Base-by-base conservation (phyloP, 2,329 filamentous ascomycete genomes). In the Penicillium psychrosexuale region DNA sequence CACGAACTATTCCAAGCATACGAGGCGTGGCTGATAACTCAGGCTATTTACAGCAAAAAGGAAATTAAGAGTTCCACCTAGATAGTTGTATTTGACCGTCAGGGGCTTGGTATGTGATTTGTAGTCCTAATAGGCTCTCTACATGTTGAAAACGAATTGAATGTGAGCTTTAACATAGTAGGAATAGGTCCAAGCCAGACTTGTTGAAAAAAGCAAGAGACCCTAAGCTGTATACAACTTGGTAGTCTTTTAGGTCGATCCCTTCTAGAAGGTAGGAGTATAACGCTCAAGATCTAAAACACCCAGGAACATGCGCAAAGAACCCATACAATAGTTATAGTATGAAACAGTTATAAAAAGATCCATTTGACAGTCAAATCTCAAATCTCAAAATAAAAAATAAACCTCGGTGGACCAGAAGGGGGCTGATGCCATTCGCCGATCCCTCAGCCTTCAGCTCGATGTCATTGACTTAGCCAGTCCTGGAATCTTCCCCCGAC, bases 391-490 rank as follows among this genome's bases (percentile, higher is more conserved):
- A 27, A 3, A 43, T 37, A 36, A 39, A 51, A 47, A 39, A 13
- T 34, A 8, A 8, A 17, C 13, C 15, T 27, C 31, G 28, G 58
- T 56, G 61, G 60, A 57, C 55, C 60, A 57, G 52, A 57, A 62
- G 57, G 65, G 88, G 91, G 65, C 87, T 42, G 34, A 80, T 83
- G 59, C 86, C 83, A 75, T 70, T 71, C 64, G 69, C 63, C 59
- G 66, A 67, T 66, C 63, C 57, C 58, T 63, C 62, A 62, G 27
- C 57, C 59, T 63, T 65, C 64, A 43, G 13, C 47, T 19, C 47
- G 68, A 71, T 70, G 69, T 70, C 69, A 71, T 72, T 64, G 66
- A 70, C 61, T 60, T 63, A 62, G 61, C 58, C 62, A 56, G 61
- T 61, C 61, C 62, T 65, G 60, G 62, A 56, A 59, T 65, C 57